phyloP scores from a whole-genome alignment of 495 filamentous ascomycete species.

The Penicillium nucicola region DNA sequence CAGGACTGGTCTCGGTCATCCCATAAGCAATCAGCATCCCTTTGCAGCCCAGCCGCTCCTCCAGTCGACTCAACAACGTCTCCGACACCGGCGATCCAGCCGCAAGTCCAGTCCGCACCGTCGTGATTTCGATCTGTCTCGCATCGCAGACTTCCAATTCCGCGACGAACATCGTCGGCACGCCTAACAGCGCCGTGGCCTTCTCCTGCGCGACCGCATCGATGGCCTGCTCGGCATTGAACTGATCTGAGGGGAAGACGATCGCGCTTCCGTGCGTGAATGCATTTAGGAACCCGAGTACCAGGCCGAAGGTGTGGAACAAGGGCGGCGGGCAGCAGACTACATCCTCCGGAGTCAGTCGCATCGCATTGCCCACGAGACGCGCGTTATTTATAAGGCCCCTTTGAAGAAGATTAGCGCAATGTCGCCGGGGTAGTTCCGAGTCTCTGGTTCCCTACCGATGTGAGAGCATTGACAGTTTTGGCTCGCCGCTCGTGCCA shows the following conservation, averaged over 20 bases:
- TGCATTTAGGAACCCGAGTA: conserved; percentile 83
- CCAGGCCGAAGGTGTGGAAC: conserved; percentile 83
- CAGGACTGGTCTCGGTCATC: conserved; percentile 21
- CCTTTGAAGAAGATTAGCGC: no score
- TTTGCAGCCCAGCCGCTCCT: conserved; percentile 13
- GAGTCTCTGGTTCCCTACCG: no score
- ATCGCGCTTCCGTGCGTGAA: conserved; percentile 65
- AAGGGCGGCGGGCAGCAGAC: conserved; percentile 76
- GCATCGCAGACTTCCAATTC: conserved; percentile 67
- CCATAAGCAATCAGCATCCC: conserved; percentile 24
- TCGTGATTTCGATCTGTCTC: conserved; percentile 5
- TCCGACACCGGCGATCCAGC: conserved; percentile 17
- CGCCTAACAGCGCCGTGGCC: conserved; percentile 77
- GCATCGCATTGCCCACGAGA: conserved; percentile 72
- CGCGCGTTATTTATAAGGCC: no score
- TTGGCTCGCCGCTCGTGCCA: no score
- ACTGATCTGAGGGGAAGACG: conserved; percentile 13
- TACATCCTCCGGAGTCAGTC: conserved; percentile 59
- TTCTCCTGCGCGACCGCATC: conserved; percentile 58
- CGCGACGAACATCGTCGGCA: conserved; percentile 84
- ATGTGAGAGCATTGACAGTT: no score
- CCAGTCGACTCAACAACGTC: conserved; percentile 13
- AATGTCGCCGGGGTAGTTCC: no score
- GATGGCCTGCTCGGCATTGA: conserved; percentile 45
- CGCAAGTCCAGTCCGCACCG: conserved; percentile 16